Percentiles rank a stretch among this genome's conserved stretches.
Conservation (phyloP, 176 grass and related monocot species). For the Oryza glaberrima region DNA sequence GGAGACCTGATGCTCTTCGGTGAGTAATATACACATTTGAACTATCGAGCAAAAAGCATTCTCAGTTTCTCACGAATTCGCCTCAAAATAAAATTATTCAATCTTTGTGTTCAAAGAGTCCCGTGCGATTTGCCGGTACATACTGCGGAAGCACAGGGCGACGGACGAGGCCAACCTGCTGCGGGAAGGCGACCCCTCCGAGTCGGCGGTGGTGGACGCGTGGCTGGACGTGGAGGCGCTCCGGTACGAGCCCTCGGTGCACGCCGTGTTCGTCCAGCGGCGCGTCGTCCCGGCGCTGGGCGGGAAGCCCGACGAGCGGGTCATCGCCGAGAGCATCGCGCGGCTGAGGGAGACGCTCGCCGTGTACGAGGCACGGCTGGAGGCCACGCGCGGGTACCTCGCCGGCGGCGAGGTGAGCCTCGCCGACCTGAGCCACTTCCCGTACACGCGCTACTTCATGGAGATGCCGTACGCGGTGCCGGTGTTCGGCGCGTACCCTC, state of each 20-base stretch:
- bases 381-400: neutral
- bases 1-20: neutral
- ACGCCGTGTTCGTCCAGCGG: slow-evolving; percentile 17
- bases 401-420: slow-evolving; percentile 40
- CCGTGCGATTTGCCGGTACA: neutral
- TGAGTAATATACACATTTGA: neutral
- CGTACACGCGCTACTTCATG: slow-evolving; percentile 37
- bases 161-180: neutral
- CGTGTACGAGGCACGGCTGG: slow-evolving; percentile 51
- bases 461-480: neutral
- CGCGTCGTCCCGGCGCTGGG: slow-evolving; percentile 8
- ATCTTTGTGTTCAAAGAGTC: neutral
- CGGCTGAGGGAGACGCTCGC: slow-evolving; percentile 33
- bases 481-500: slow-evolving; percentile 27
- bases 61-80: neutral
- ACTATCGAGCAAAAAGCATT: neutral
- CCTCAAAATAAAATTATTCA: neutral
- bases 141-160: neutral
- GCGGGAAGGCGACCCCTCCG: neutral
- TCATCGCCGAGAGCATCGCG: neutral
- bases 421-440: slow-evolving; percentile 42
- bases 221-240: slow-evolving; percentile 23
- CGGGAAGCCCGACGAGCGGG: slow-evolving; percentile 4
- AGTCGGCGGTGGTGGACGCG: neutral
- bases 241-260: neutral